Evolutionary conservation across 1,139 yeast genomes (phyloP).

Genomic region (Yamadazyma conglobata): DNA sequence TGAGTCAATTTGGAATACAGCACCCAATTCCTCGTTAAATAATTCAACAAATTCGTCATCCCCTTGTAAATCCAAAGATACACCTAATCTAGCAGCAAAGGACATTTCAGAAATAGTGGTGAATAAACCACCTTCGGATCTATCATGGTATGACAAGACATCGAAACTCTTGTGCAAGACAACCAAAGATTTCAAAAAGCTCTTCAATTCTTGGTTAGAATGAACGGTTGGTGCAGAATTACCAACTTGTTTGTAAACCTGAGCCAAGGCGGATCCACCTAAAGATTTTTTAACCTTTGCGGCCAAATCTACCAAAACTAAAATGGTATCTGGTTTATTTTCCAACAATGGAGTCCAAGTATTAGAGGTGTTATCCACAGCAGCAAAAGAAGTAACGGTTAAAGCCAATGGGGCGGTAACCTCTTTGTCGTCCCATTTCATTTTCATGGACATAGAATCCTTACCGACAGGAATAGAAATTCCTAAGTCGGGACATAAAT

Average conservation of each 20-base stretch:
- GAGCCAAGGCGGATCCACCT: conserved; percentile 95
- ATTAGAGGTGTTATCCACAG: conserved; percentile 76
- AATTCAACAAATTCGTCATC: conserved; percentile 49
- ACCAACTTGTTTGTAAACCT: conserved; percentile 87
- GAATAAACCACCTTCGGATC: conserved; percentile 95
- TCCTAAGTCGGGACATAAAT: conserved; percentile 90
- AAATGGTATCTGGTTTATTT: conserved; percentile 49
- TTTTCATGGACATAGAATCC: conserved; percentile 99
- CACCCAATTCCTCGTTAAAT: conserved; percentile 94
- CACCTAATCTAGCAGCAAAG: conserved; percentile 89
- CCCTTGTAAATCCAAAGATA: conserved; percentile 39
- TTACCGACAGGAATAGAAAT: conserved; percentile 96
- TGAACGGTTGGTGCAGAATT: conserved; percentile 81
- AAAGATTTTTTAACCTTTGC: conserved; percentile 54
- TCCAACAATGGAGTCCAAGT: conserved; percentile 94
- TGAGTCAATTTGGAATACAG: conserved; percentile 81
- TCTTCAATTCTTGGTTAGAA: conserved; percentile 58
- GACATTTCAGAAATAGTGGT: conserved; percentile 92
- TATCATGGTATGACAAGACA: conserved; percentile 90
- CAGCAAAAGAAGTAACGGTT: conserved; percentile 86
- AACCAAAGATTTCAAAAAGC: conserved; percentile 66
- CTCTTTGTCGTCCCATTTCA: conserved; percentile 93
- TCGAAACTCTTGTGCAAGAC: conserved; percentile 64
- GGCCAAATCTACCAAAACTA: conserved; percentile 82
- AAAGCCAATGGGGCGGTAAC: conserved; percentile 95